Evolutionary conservation across 495 filamentous ascomycete genomes (phyloP).

Genomic region (Xanthoparmelia taractica): DNA sequence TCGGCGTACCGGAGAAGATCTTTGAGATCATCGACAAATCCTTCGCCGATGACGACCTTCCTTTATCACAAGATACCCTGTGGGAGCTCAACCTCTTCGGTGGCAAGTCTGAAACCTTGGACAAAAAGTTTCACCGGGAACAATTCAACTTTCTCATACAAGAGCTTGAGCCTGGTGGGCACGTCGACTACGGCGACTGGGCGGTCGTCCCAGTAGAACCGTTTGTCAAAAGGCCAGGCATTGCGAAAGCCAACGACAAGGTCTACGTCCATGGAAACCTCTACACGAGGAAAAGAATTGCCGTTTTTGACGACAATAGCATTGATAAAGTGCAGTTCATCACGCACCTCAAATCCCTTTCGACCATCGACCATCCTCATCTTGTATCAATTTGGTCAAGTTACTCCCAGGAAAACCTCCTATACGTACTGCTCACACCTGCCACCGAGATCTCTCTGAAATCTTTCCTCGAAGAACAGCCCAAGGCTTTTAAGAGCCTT

Average conservation of each 20-base stretch:
- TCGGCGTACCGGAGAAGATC: conserved; percentile 76
- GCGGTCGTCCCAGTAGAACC: conserved; percentile 71
- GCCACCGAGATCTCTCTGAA: conserved; percentile 68
- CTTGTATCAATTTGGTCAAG: conserved; percentile 73
- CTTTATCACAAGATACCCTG: conserved; percentile 64
- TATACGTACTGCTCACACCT: conserved; percentile 72
- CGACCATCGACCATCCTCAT: conserved; percentile 70
- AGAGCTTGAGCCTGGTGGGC: conserved; percentile 59
- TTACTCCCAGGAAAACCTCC: conserved; percentile 62
- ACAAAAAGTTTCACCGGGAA: conserved; percentile 66
- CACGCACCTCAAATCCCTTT: conserved; percentile 57
- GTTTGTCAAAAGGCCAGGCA: conserved; percentile 49
- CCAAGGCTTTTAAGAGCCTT: conserved; percentile 59
- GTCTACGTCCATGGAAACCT: conserved; percentile 56
- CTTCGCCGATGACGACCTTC: conserved; percentile 83
- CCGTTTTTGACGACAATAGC: conserved; percentile 45
- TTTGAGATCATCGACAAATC: conserved; percentile 80
- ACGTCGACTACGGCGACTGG: conserved; percentile 65
- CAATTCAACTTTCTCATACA: conserved; percentile 78
- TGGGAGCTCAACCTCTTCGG: conserved; percentile 57
- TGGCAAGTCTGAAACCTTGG: conserved; percentile 52
- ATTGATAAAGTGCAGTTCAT: conserved; percentile 43
- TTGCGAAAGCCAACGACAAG: conserved; percentile 54
- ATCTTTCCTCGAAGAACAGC: conserved; percentile 63
- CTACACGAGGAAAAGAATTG: conserved; percentile 65